Base-by-base conservation (phyloP, 257 asterid genomes). In the Solanum pennellii region DNA sequence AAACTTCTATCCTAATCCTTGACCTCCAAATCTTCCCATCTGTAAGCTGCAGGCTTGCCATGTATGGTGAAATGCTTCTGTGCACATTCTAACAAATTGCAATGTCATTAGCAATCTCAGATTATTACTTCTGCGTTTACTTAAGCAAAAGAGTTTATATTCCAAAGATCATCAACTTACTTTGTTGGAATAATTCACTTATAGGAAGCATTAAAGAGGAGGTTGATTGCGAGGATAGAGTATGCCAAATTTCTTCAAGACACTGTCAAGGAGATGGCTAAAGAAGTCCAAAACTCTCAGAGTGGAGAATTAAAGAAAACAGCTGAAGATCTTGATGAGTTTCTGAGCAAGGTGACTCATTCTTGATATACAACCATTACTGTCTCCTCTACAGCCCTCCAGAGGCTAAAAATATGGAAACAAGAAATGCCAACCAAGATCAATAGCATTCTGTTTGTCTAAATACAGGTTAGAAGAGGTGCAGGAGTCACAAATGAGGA, bases 161-260 rank as follows among this genome's bases (percentile, higher is more conserved):
- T 80, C 29, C 44, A 27, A 29, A n/a, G 29, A 80, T 47, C 76
- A 83, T 65, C 16, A 75, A 82, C 35, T 85, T 44, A 29, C 83
- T 74, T 45, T 35, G 29, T 84, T 52, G 72, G 85, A 73, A 69
- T 86, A 73, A 79, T 86, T 86, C 88, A 87, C 59, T 62, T 90
- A 86, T 89, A 96, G 98, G 99, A 96, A 92, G 97, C 98, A 88
- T 79, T 95, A 82, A 92, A 91, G 83, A 93, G 95, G 92, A 95
- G 90, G 93, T 92, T 96, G 89, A 93, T 86, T 91, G 98, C 95
- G 33, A 95, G 95, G 87, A 94, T 94, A 84, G 96, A 93, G 90
- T 96, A 96, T 90, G 98, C 98, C 37, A 94, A 92, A 90, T 96
- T 96, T 90, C 95, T 96, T 85, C 98, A 96, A 90, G 98, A 93